A percentile compares a stretch with the other conserved stretches of the same genome.
Evolutionary conservation across 1,284 basidiomycete genomes (phyloP).

Genomic region (Malassezia brasiliensis): DNA sequence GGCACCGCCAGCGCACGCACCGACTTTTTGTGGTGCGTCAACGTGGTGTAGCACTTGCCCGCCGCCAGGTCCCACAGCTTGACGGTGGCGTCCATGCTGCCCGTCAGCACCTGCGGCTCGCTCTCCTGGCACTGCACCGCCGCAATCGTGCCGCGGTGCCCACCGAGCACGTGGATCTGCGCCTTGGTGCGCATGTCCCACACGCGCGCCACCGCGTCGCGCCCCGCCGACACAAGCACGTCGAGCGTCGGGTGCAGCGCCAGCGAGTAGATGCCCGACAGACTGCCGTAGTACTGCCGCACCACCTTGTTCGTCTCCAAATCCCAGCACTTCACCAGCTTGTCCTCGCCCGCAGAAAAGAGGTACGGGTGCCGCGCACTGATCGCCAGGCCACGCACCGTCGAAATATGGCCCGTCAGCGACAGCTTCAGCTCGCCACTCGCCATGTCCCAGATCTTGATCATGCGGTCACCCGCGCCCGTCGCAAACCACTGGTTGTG

Average conservation of each 20-base stretch:
- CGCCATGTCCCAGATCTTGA: slow-evolving; percentile 99
- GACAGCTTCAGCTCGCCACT: slow-evolving; percentile 88
- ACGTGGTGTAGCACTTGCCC: slow-evolving; percentile 84
- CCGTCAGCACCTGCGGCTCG: slow-evolving; percentile 94
- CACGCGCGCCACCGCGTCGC: slow-evolving; percentile 87
- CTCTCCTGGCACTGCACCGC: slow-evolving; percentile 89
- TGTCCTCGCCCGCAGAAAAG: slow-evolving; percentile 95
- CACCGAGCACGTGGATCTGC: slow-evolving; percentile 82
- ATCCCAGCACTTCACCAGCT: slow-evolving; percentile 99
- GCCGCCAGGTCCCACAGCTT: slow-evolving; percentile 97
- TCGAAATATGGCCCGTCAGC: slow-evolving; percentile 93
- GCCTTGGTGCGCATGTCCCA: slow-evolving; percentile 99
- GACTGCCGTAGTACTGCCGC: slow-evolving; percentile 91
- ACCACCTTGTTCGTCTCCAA: slow-evolving; percentile 98
- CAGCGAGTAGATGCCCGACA: slow-evolving; percentile 75
- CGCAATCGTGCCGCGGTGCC: slow-evolving; percentile 87
- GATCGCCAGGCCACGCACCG: slow-evolving; percentile 85
- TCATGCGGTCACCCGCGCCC: slow-evolving; percentile 90
- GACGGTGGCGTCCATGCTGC: slow-evolving; percentile 94
- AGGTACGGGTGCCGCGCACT: slow-evolving; percentile 88
- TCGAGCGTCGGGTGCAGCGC: slow-evolving; percentile 89
- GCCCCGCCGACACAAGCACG: slow-evolving; percentile 82
- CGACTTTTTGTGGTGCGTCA: slow-evolving; percentile 96
- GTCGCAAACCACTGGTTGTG: slow-evolving; percentile 98
- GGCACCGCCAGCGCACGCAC: slow-evolving; percentile 87